Evolutionary conservation across 2,329 filamentous ascomycete species (phyloP).

Genomic region (Magnaporthiopsis poae): DNA sequence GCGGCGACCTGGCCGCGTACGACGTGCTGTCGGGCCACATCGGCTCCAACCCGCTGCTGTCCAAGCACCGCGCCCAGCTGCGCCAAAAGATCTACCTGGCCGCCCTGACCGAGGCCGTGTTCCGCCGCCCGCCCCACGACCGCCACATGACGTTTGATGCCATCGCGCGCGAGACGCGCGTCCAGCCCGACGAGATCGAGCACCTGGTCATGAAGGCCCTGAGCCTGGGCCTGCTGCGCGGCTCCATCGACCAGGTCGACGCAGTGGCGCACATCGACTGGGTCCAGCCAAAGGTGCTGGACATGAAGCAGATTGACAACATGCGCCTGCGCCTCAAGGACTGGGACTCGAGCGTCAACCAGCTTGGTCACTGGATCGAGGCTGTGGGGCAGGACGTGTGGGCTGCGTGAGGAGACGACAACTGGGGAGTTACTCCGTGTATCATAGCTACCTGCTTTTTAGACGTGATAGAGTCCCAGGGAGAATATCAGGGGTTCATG

Average conservation of each 20-base stretch:
- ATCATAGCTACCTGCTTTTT: neutral
- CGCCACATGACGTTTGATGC: slow-evolving; percentile 84
- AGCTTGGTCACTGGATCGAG: slow-evolving; percentile 95
- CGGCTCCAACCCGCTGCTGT: slow-evolving; percentile 66
- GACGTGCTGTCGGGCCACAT: slow-evolving; percentile 75
- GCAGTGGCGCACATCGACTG: slow-evolving; percentile 91
- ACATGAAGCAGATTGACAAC: slow-evolving; percentile 86
- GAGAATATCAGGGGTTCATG: neutral
- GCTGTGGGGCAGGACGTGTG: slow-evolving; percentile 87
- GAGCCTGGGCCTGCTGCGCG: slow-evolving; percentile 77
- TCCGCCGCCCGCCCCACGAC: slow-evolving; percentile 89
- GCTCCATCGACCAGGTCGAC: slow-evolving; percentile 92
- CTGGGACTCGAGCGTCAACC: slow-evolving; percentile 93
- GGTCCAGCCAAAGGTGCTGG: slow-evolving; percentile 97
- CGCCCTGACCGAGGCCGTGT: slow-evolving; percentile 88
- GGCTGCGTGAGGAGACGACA: slow-evolving; percentile 52
- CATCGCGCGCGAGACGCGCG: slow-evolving; percentile 86
- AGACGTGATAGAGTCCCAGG: neutral
- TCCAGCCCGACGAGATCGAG: slow-evolving; percentile 84
- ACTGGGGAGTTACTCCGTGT: neutral
- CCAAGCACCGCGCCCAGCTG: slow-evolving; percentile 71
- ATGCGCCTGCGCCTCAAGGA: slow-evolving; percentile 83
- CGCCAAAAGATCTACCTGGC: slow-evolving; percentile 98
- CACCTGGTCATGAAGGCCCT: slow-evolving; percentile 99
- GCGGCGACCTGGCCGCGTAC: slow-evolving; percentile 81